Base-by-base conservation (phyloP, 2,329 filamentous ascomycete species). In the Colletotrichum lupini region DNA sequence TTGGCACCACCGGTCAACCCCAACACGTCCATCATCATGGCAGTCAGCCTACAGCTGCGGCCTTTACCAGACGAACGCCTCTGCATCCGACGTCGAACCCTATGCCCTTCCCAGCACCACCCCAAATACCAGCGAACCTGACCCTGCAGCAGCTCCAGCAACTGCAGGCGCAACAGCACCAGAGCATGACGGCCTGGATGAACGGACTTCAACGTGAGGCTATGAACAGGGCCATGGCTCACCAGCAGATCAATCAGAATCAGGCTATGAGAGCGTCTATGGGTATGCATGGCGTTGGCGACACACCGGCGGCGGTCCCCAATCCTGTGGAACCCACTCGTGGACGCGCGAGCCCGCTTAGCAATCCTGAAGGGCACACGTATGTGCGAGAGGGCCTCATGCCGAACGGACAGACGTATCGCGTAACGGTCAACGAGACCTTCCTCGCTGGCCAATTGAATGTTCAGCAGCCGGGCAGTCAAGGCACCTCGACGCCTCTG, bases 161-260 rank as follows among this genome's bases (percentile, higher is more conserved):
- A 61, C 55, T 76, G 59, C 71, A 79, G 42, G 72, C 74, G 19
- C 79, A 80, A 61, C 79, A 85, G 42, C 84, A 85, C 49, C 83
- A 86, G 67, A 80, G 82, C 22, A 82, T 86, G 80, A 82, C 82
- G 26, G 83, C 84, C 57, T 86, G 87, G 79, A 77, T 88, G 73
- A 83, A 80, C 26, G 85, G 86, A 57, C 78, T 87, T n/a, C 86
- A 87, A 73, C 81, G 84, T 32, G 86, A 88, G 65, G 84, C 84
- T 8, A 82, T 81, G 78, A 81, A 81, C 52, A 84, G 80, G 63
- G 85, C 81, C 67, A 80, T 83, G 62, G 81, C 81, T 62, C 84
- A 81, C 56, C 85, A 86, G 75, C 85, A 85, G 58, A 81, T 82
- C 66, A 84, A 81, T 52, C 85, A 86, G 74, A 85, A 85, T 57